Evolutionary conservation across 2,329 filamentous ascomycete genomes (phyloP), one percentile per base, ranked within the genome.

Genomic region (Elsinoe fawcettii): DNA sequence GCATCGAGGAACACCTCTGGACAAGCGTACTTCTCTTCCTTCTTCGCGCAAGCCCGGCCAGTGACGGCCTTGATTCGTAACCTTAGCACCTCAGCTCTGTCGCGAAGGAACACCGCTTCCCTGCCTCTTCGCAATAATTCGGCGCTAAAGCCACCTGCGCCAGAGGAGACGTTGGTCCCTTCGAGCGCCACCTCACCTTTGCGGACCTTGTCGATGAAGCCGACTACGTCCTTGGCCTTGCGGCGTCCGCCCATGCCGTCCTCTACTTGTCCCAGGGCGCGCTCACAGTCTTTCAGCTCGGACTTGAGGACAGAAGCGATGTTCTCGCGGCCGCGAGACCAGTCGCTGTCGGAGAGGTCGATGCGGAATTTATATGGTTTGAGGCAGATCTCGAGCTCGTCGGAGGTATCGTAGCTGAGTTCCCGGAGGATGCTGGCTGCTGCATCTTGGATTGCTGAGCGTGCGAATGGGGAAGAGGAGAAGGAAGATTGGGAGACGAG

Each of bases 361-460:
- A 99, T 95, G 61, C 96, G 90, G 64, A 92, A 97, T 70, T 99
- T 99, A 77, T 92, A 99, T 0, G 95, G 93, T 72, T 99, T 99
- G 73, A 99, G 95, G 69, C 92, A 99, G 69, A 97, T 97, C 71
- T 99, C 93, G 1, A 99, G 88, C 73, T 97, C 93, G 66, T 99
- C 95, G 61, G 88, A 93, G 1, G 95, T 99, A 72, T 92, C 93
- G 74, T 96, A 97, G 62, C 95, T 96, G 12, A 92, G 81, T 66
- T 99, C 93, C 63, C 93, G 93, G 11, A 99, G 75, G 55, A 99
- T 97, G 23, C 84, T 87, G 0, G 89, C 87, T 1, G 90, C 90
- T 1, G 93, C 91, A 64, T 96, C 90, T 49, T 84, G 87, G 63
- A 99, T 97, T n/a, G 90, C 88, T 70, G 93, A 85, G 34, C 89